These are phyloP conservation scores for Cladosporium sp. DNA, from an alignment of 2,329 filamentous ascomycete species.

Conservation along the genomic window DNA sequence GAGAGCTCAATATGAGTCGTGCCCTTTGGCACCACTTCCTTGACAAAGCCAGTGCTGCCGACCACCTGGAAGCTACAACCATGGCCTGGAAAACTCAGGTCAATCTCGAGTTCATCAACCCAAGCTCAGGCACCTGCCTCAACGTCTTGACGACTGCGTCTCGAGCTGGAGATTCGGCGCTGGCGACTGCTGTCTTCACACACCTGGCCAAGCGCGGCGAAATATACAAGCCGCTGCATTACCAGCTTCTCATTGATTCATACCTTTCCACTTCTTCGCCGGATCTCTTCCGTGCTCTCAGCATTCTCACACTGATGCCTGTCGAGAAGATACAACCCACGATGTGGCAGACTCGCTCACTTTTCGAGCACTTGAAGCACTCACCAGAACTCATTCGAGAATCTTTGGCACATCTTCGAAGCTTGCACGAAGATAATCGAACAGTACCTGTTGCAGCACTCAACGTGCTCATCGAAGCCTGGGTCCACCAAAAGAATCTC, in stretches of 20 bases:
- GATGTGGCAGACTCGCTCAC: slow-evolving; percentile 56
- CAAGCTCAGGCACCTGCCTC: slow-evolving; percentile 61
- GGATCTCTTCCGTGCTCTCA: slow-evolving; percentile 64
- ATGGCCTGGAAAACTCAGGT: slow-evolving; percentile 71
- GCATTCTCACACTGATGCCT: slow-evolving; percentile 69
- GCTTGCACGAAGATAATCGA: slow-evolving; percentile 48
- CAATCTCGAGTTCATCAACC: slow-evolving; percentile 54
- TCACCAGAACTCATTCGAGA: slow-evolving; percentile 44
- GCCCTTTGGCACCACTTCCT: slow-evolving; percentile 68
- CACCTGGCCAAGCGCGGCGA: slow-evolving; percentile 57
- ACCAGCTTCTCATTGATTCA: slow-evolving; percentile 71
- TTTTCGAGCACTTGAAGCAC: slow-evolving; percentile 55
- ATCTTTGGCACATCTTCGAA: slow-evolving; percentile 55
- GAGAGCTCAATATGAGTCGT: slow-evolving; percentile 41
- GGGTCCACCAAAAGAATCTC: slow-evolving; percentile 41
- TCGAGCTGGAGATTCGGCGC: slow-evolving; percentile 59
- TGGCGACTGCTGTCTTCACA: slow-evolving; percentile 69
- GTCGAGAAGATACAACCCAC: slow-evolving; percentile 57
- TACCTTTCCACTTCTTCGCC: slow-evolving; percentile 52
- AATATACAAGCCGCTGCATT: slow-evolving; percentile 63
- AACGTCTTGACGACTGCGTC: slow-evolving; percentile 71
- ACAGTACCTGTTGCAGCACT: slow-evolving; percentile 49
- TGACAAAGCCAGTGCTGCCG: slow-evolving; percentile 63
- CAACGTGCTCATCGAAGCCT: slow-evolving; percentile 52
- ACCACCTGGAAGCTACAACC: slow-evolving; percentile 58